Base-by-base conservation (phyloP, 2,329 filamentous ascomycete species). In the Massarina eburnea region DNA sequence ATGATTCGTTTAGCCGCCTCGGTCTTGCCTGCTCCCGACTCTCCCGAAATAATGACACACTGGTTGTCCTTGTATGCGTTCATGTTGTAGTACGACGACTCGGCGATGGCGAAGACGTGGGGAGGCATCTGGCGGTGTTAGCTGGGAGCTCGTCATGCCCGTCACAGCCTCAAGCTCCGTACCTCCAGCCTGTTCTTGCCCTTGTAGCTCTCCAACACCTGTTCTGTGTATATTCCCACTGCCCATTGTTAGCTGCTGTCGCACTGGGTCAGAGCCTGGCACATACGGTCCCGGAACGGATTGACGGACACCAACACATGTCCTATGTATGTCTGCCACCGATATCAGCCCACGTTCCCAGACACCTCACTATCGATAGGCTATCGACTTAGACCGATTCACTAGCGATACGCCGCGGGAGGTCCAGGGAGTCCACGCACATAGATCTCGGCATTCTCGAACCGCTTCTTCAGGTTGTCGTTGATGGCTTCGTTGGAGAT, bases 401-500 rank as follows among this genome's bases (percentile, higher is more conserved):
- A 8, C 39, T 35, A 29, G 56, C 38, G 49, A 17, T 41, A 39
- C 33, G 43, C 50, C 57, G 59, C 50, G 59, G 59, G 57, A 52
- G 50, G 47, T 55, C 50, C 49, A 46, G 50, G 51, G 49, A 53
- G 56, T 51, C 53, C 48, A 74, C 78, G 67, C 73, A 85, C 82
- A 77, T 99, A 99, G 71, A 99, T 99, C 75, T 99, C 92, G 71
- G 81, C 86, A 79, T 92, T 91, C 70, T 97, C 90, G 73, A 99
- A 99, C 52, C 94, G 85, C 78, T 97, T 95, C 80, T 96, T 96
- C 71, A 99, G 72, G 72, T 99, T 99, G 46, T 97, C 94, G 76
- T 99, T 99, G 79, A 99, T 99, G 51, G 92, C 91, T 73, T 99
- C 94, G 73, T 99, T 97, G 57, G 91, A 96, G 56, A 99, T 95